These are phyloP conservation scores for Pterulicium gracile DNA, from an alignment of 1,284 basidiomycete genomes.

Conservation along the genomic window DNA sequence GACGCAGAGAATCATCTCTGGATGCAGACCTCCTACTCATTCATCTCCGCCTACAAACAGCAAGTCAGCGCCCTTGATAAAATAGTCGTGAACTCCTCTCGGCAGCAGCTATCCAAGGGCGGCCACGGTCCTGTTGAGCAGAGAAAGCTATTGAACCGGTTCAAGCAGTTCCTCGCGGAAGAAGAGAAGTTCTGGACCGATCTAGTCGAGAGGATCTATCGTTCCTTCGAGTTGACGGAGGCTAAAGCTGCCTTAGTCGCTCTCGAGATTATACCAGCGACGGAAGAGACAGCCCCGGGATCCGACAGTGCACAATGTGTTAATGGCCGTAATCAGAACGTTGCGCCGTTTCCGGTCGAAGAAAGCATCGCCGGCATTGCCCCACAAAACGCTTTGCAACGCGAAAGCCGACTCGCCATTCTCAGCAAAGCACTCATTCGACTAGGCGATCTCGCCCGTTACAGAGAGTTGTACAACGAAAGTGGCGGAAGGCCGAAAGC, in stretches of 20 bases:
- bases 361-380: slow-evolving; percentile 25
- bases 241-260: slow-evolving; percentile 42
- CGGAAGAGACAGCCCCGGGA: slow-evolving; percentile 20
- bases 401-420: slow-evolving; percentile 53
- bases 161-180: slow-evolving; percentile 75
- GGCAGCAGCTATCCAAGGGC: slow-evolving; percentile 22
- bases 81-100: slow-evolving; percentile 31
- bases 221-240: slow-evolving; percentile 55
- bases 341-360: slow-evolving; percentile 42
- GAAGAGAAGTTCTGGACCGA: slow-evolving; percentile 86
- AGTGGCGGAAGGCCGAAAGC: slow-evolving; percentile 50
- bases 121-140: slow-evolving; percentile 61
- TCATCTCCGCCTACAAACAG: slow-evolving; percentile 80
- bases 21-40: slow-evolving; percentile 85
- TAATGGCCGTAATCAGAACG: slow-evolving; percentile 34
- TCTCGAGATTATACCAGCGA: slow-evolving; percentile 39
- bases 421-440: slow-evolving; percentile 86
- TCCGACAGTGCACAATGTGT: slow-evolving; percentile 18
- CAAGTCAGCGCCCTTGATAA: slow-evolving; percentile 62
- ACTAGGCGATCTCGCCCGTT: slow-evolving; percentile 89
- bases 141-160: slow-evolving; percentile 78
- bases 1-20: slow-evolving; percentile 79
- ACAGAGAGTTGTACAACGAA: slow-evolving; percentile 84
- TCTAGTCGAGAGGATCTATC: slow-evolving; percentile 61
- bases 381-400: slow-evolving; percentile 39